These are phyloP conservation scores for Mycocentrospora acerina DNA, from an alignment of 2,329 filamentous ascomycete species.

Conservation along the genomic window DNA sequence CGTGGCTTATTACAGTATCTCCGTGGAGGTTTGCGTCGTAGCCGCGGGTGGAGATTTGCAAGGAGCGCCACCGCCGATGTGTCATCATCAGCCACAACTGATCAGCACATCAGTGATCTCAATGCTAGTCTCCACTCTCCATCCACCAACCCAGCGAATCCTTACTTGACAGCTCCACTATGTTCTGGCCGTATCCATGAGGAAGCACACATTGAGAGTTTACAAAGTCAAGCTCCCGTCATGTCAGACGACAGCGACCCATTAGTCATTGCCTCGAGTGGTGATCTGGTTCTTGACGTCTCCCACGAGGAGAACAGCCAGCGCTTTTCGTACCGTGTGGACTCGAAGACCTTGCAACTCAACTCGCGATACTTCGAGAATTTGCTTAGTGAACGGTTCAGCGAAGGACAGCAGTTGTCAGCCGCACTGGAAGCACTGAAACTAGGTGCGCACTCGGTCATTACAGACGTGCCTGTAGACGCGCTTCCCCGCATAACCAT, in stretches of 20 bases:
- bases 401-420: constrained; percentile 60
- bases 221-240: constrained; percentile 7
- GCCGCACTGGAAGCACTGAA: constrained; percentile 55
- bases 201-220: constrained; percentile 20
- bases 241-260: constrained; percentile 38
- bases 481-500: constrained; percentile 67
- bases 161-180: constrained; percentile 26
- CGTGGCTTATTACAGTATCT: no score
- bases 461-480: constrained; percentile 51
- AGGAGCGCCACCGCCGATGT: no score
- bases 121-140: constrained; percentile 1
- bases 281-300: constrained; percentile 68
- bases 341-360: constrained; percentile 56
- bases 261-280: constrained; percentile 56
- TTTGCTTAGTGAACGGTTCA: constrained; percentile 66
- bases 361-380: constrained; percentile 71
- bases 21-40: no score
- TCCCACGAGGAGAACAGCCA: constrained; percentile 62
- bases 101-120: no score
- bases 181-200: constrained; percentile 57
- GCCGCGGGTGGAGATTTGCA: no score
- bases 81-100: no score
- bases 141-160: constrained; percentile 11
- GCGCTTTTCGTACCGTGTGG: constrained; percentile 63
- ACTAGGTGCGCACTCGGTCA: constrained; percentile 46